Conservation (phyloP, 345 rosid species). For the Eucalyptus caleyi region DNA sequence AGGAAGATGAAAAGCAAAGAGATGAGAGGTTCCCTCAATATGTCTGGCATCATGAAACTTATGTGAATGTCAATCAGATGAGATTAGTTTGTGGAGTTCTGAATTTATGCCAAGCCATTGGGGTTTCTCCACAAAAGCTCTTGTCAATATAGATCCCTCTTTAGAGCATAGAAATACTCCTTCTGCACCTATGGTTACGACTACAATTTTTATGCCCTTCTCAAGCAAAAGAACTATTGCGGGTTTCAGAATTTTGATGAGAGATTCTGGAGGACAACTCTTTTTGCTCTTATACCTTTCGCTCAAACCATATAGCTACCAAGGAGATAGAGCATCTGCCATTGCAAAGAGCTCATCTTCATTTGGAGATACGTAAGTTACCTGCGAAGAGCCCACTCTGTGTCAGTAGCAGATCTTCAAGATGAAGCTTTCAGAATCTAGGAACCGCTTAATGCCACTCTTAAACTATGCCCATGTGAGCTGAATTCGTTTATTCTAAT, state of each 20-base stretch:
- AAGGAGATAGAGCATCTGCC: conserved; percentile 59
- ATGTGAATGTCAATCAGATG: conserved; percentile 25
- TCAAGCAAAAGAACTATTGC: conserved; percentile 56
- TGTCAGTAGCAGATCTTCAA: neutral
- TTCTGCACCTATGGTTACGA: conserved; percentile 56
- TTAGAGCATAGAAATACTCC: conserved; percentile 66
- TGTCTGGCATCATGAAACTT: conserved; percentile 1
- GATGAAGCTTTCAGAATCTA: neutral
- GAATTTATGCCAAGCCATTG: neutral
- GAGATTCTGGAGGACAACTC: conserved; percentile 8
- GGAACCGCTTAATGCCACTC: neutral
- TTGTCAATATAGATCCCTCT: conserved; percentile 13
- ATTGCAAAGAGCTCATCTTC: conserved; percentile 76
- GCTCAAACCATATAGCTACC: conserved; percentile 8
- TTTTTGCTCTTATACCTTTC: neutral
- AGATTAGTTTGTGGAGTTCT: conserved; percentile 21
- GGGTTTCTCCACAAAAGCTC: conserved; percentile 1
- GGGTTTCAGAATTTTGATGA: conserved; percentile 41
- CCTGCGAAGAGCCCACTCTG: conserved; percentile 13
- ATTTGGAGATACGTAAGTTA: conserved; percentile 66
- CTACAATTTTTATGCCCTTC: conserved; percentile 52
- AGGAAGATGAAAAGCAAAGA: conserved; percentile 55
- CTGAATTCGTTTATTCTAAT: neutral
- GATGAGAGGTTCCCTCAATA: neutral
- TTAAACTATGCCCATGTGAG: neutral